These are phyloP conservation scores for Barnettozyma wickerhamii DNA, from an alignment of 805 yeast species.

Conservation along the genomic window DNA sequence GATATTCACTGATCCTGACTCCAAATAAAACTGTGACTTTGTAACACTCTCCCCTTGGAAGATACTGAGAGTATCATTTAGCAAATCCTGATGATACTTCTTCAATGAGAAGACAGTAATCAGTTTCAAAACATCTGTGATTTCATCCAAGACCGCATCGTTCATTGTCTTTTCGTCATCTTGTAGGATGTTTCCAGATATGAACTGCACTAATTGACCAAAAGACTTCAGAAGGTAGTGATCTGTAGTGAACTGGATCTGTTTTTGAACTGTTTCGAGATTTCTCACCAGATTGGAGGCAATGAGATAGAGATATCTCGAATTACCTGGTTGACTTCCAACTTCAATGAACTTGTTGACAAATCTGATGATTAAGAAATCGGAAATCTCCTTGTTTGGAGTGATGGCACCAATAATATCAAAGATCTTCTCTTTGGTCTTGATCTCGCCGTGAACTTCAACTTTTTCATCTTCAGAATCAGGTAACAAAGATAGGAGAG, in stretches of 20 bases:
- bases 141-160: conserved; percentile 21
- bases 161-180: conserved; percentile 4
- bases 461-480: conserved; percentile 32
- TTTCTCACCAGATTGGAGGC: conserved; percentile 18
- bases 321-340: conserved; percentile 5
- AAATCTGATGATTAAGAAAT: conserved; percentile 35
- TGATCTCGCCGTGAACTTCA: conserved; percentile 21
- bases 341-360: conserved; percentile 27
- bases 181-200: conserved; percentile 1
- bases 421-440: conserved; percentile 24
- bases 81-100: conserved; percentile 39
- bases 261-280: conserved; percentile 20
- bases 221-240: conserved; percentile 15
- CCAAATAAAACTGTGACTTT: conserved; percentile 13
- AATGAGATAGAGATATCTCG: conserved; percentile 15
- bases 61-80: conserved; percentile 33
- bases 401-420: conserved; percentile 25
- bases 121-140: conserved; percentile 32
- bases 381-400: conserved; percentile 30
- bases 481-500: conserved; percentile 47
- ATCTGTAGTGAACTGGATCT: conserved; percentile 20
- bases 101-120: conserved; percentile 29
- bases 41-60: conserved; percentile 30
- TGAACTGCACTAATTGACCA: conserved; percentile 11
- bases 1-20: conserved; percentile 16